Evolutionary conservation across 2,329 filamentous ascomycete species (phyloP), one percentile per base, ranked within the genome.

Genomic region (Ophiostoma ulmi): DNA sequence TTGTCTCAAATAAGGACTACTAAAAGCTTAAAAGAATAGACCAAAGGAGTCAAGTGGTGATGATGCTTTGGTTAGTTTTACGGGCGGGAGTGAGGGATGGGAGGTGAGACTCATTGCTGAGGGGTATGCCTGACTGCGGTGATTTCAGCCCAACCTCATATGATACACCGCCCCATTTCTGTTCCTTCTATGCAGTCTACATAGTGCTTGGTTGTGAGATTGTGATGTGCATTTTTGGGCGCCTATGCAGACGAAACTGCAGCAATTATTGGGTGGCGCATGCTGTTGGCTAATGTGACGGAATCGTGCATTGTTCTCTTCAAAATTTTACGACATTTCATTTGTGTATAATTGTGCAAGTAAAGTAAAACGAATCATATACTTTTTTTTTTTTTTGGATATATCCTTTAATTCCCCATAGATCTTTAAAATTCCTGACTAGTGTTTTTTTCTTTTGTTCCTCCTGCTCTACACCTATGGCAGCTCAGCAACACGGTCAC

Each of bases 401-500:
- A 22, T 26, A 22, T 58, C n/a, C 52, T 58, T 17, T 58, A 58
- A 17, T n/a, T 26, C n/a, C 52, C 52, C 22, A n/a, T 58, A 31
- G 52, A 58, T 58, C 7, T 22, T 58, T 0, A 26, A 48, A 48
- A 20, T n/a, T 48, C 44, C 20, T 48, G 6, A n/a, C 17, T 48
- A 48, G 17, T 48, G 1, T n/a, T 48, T 48, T n/a, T 48, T 48
- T 10, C 3, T 8, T 39, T 48, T 26, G 11, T 35, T 17, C 17
- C 17, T 44, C 52, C 13, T 35, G 58, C 26, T 10, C 13, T 58
- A 58, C 26, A 63, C 20, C 26, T 63, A 61, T 31, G 74, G 74
- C 69, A 75, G 73, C n/a, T 70, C 69, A 7, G 71, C 72, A 66
- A 94, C 91, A 86, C 95, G 95, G 75, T 94, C 88, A 73, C 91